phyloP scores from a whole-genome alignment of 192 early-diverging fungal species.

The Backusella luteola region DNA sequence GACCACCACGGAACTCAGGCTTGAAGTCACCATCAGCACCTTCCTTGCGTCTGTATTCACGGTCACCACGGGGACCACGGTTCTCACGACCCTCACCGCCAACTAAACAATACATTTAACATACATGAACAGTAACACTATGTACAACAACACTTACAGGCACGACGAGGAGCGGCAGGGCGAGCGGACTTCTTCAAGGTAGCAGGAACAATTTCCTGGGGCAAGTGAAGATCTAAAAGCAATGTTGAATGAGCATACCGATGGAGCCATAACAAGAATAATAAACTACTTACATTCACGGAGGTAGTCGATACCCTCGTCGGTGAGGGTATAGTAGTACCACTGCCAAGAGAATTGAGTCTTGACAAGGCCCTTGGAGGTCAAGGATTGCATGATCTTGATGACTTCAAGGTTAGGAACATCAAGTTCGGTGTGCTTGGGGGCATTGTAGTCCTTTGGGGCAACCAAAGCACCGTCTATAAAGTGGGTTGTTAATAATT shows the following conservation, averaged over 20 bases:
- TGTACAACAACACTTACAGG: constrained; percentile 41
- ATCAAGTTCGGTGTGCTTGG: constrained; percentile 94
- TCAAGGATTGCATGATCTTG: constrained; percentile 97
- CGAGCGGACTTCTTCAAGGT: constrained; percentile 96
- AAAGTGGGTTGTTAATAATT: background rate
- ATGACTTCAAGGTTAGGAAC: constrained; percentile 99
- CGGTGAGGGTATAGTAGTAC: constrained; percentile 99
- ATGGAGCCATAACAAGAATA: background rate
- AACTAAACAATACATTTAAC: constrained; percentile 8
- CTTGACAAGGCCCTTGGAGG: constrained; percentile 91
- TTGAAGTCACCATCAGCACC: constrained; percentile 90
- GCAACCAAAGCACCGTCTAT: constrained; percentile 96
- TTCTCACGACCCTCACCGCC: constrained; percentile 67
- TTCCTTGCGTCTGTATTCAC: constrained; percentile 93
- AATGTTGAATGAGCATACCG: background rate
- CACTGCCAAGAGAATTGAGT: constrained; percentile 99
- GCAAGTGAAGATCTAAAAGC: constrained; percentile 83
- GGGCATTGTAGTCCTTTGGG: constrained; percentile 97
- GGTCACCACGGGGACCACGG: constrained; percentile 68
- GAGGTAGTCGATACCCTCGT: constrained; percentile 97
- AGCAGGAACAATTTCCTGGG: constrained; percentile 94
- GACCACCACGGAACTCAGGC: constrained; percentile 92
- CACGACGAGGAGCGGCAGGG: constrained; percentile 56
- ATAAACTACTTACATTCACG: constrained; percentile 60
- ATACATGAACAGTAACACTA: no score